These are phyloP conservation scores for Naematelia aurantialba DNA, from an alignment of 768 basidiomycete genomes.

Conservation along the genomic window DNA sequence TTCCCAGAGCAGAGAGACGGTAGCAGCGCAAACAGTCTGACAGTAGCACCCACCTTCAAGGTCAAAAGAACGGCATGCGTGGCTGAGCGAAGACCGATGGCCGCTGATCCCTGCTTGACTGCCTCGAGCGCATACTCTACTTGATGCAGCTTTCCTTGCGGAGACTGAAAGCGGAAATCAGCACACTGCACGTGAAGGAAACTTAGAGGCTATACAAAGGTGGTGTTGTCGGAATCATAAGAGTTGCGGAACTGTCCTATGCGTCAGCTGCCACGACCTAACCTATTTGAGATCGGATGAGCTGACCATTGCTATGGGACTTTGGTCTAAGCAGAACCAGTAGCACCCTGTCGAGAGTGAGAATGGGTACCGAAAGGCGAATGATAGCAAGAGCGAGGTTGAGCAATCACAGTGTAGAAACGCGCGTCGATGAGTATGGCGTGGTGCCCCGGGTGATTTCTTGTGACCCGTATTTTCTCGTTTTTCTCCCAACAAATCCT, in stretches of 20 bases:
- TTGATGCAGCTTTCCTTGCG: constrained; percentile 93
- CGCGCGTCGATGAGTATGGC: background rate
- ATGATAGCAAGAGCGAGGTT: too few species aligned
- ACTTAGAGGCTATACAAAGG: constrained; percentile 58
- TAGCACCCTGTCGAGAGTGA: too few species aligned
- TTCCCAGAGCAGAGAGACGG: too few species aligned
- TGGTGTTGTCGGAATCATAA: constrained; percentile 96
- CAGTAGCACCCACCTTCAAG: constrained; percentile 73
- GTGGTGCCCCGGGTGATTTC: background rate
- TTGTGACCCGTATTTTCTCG: background rate
- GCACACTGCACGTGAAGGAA: background rate
- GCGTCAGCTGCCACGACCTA: background rate
- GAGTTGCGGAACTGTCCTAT: constrained; percentile 63
- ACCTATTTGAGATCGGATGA: background rate
- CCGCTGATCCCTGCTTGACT: constrained; percentile 99
- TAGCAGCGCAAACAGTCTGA: too few species aligned
- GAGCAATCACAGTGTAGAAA: too few species aligned
- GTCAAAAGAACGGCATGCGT: constrained; percentile 90
- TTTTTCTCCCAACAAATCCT: background rate
- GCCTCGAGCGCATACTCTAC: constrained; percentile 99
- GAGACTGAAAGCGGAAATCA: constrained; percentile 47
- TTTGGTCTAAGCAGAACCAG: too few species aligned
- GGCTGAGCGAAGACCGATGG: constrained; percentile 90
- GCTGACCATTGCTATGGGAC: background rate
- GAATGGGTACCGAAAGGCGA: too few species aligned